These are phyloP conservation scores for Solanum virginianum DNA, from an alignment of 257 asterid species.

Conservation along the genomic window DNA sequence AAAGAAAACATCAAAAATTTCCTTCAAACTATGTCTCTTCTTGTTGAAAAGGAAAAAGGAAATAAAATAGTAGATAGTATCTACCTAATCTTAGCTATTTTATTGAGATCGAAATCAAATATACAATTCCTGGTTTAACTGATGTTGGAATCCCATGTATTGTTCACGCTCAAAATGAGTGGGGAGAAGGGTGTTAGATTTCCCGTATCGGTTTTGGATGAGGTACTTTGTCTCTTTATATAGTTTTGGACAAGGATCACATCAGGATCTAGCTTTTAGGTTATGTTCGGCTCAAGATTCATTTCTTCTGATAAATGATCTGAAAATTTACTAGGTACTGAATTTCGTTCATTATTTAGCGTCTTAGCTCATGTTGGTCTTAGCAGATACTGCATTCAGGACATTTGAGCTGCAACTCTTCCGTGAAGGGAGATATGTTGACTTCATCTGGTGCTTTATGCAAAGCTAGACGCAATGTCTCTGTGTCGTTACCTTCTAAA, in stretches of 20 bases:
- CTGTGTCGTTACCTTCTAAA: constrained; percentile 33
- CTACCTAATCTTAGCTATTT: not conserved
- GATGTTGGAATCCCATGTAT: not conserved
- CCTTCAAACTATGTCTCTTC: not conserved
- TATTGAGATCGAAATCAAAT: not conserved
- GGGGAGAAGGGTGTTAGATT: not conserved
- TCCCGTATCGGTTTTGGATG: not conserved
- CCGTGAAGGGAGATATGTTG: constrained; percentile 54
- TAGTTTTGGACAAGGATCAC: not conserved
- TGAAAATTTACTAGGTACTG: not conserved
- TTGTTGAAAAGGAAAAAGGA: not conserved
- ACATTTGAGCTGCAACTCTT: constrained; percentile 18
- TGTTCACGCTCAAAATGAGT: not conserved
- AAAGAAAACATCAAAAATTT: not conserved
- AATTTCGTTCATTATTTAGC: not conserved
- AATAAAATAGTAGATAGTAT: not conserved
- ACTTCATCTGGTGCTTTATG: constrained; percentile 50
- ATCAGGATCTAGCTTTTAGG: not conserved
- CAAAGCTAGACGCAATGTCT: constrained; percentile 34
- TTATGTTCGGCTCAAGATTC: not conserved
- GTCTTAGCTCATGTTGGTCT: not conserved
- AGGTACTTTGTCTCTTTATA: constrained; percentile 2
- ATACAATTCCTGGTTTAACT: not conserved
- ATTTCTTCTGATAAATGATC: not conserved
- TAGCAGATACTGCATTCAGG: constrained; percentile 30